These are phyloP conservation scores for Ophiostoma quercus DNA, from an alignment of 2,329 filamentous ascomycete species.

Conservation along the genomic window DNA sequence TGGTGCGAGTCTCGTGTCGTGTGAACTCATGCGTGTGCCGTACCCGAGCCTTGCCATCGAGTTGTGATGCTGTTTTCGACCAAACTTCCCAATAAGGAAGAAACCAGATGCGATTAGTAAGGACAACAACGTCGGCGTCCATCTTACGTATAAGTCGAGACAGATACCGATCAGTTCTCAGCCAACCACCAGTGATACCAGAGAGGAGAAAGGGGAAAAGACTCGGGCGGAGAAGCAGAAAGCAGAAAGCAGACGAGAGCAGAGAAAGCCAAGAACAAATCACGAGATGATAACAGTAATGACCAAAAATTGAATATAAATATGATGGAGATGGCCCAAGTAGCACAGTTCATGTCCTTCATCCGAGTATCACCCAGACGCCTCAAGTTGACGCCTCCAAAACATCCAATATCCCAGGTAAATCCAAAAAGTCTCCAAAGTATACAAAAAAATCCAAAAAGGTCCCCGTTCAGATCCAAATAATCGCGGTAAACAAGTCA, in stretches of 20 bases:
- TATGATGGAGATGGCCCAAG: background rate
- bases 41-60: background rate
- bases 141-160: background rate
- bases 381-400: background rate
- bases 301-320: conserved; percentile 9
- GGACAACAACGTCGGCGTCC: background rate
- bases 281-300: background rate
- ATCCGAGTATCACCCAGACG: background rate
- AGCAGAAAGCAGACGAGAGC: background rate
- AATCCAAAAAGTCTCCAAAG: background rate
- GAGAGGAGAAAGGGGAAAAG: background rate
- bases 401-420: background rate
- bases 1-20: background rate
- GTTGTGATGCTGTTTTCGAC: conserved; percentile 7
- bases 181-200: background rate
- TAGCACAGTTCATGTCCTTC: background rate
- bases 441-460: background rate
- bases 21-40: background rate
- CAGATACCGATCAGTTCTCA: background rate
- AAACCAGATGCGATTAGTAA: background rate
- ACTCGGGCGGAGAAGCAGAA: background rate
- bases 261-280: background rate
- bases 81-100: conserved; percentile 7
- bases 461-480: background rate
- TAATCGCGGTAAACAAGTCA: background rate